Conservation (phyloP, 2,329 filamentous ascomycete species). For the Pleomassaria siparia region DNA sequence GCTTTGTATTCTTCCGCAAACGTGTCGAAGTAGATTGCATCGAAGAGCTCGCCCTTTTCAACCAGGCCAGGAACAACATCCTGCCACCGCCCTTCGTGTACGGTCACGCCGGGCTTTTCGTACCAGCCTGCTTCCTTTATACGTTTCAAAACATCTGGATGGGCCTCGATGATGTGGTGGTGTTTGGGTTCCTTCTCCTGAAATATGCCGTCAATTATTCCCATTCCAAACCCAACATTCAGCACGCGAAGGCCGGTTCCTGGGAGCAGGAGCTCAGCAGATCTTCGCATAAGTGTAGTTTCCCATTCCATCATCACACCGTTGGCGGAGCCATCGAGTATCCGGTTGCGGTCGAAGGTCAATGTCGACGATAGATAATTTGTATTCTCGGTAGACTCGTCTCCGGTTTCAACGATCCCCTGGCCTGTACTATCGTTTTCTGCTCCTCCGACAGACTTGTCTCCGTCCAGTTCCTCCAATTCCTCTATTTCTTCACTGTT, state of each 20-base stretch:
- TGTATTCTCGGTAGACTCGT: constrained; percentile 47
- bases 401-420: constrained; percentile 10
- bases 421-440: constrained; percentile 29
- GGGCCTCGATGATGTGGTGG: constrained; percentile 56
- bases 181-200: constrained; percentile 46
- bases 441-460: constrained; percentile 22
- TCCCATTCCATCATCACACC: constrained; percentile 60
- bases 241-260: constrained; percentile 47
- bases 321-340: constrained; percentile 52
- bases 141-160: constrained; percentile 49
- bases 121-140: constrained; percentile 52
- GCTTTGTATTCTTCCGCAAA: constrained; percentile 93
- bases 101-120: constrained; percentile 50
- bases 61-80: constrained; percentile 50
- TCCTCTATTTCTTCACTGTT: constrained; percentile 17
- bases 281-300: constrained; percentile 50
- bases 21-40: constrained; percentile 87
- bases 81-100: constrained; percentile 54
- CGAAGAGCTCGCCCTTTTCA: constrained; percentile 46
- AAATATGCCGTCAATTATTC: constrained; percentile 53
- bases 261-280: constrained; percentile 47
- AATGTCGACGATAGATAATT: constrained; percentile 52
- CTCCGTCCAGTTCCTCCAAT: constrained; percentile 14
- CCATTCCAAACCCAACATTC: constrained; percentile 56
- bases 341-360: constrained; percentile 49